Evolutionary conservation across 352 stramenopile species (phyloP).

Genomic region (Phytophthora citrophthora): DNA sequence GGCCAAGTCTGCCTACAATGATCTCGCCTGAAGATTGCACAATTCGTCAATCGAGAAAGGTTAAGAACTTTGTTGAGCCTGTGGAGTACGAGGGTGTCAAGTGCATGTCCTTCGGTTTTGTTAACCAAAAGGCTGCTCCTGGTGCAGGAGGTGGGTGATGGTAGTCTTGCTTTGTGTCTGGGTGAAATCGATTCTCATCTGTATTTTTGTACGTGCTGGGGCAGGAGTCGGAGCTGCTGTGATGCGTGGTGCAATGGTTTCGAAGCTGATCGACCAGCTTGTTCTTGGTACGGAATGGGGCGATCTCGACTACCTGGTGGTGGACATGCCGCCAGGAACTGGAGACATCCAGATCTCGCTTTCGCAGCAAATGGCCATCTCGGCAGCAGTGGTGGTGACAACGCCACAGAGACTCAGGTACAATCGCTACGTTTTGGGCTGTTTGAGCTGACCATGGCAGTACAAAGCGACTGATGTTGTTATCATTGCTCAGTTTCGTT

Average conservation of each 20-base stretch:
- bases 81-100: constrained; percentile 90
- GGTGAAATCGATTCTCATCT: constrained; percentile 11
- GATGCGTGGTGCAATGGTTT: constrained; percentile 98
- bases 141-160: constrained; percentile 61
- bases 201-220: constrained; percentile 1
- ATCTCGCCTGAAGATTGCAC: constrained; percentile 73
- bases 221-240: constrained; percentile 87
- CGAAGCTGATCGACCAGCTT: constrained; percentile 97
- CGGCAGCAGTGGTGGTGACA: constrained; percentile 98
- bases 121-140: constrained; percentile 85
- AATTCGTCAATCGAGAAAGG: constrained; percentile 70
- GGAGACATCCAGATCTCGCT: constrained; percentile 99
- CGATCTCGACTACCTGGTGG: constrained; percentile 99
- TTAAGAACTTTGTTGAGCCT: constrained; percentile 82
- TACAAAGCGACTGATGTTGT: background rate
- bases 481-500: constrained; percentile 83
- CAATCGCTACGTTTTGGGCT: background rate
- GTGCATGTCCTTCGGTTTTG: constrained; percentile 94
- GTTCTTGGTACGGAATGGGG: constrained; percentile 97
- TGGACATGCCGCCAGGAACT: constrained; percentile 99
- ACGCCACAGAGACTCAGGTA: constrained; percentile 97
- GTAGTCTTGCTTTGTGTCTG: too few species aligned
- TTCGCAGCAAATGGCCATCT: constrained; percentile 97
- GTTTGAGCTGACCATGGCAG: background rate
- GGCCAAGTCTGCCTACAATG: constrained; percentile 98